Evolutionary conservation across 345 rosid genomes (phyloP).

Genomic region (Garcia nutans): DNA sequence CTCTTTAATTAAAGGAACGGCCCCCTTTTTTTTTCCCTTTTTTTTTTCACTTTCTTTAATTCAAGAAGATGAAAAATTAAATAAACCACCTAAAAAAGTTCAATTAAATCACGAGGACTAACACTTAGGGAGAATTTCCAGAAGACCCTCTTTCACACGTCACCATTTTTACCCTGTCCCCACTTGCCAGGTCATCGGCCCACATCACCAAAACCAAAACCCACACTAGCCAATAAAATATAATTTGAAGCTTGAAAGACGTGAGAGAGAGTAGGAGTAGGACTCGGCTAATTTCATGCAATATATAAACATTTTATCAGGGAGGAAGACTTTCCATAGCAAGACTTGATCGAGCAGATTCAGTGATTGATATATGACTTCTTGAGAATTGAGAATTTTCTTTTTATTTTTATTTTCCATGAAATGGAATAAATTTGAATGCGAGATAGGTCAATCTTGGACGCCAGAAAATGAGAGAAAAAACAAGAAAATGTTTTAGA

Average conservation of each 20-base stretch:
- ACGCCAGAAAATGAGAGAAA: conserved; percentile 18
- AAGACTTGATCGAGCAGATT: conserved; percentile 5
- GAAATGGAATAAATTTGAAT: background rate
- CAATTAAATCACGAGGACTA: conserved; percentile 6
- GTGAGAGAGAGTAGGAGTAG: background rate
- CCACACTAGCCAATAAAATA: too few species aligned
- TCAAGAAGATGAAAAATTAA: background rate
- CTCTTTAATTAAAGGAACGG: background rate
- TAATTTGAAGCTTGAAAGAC: background rate
- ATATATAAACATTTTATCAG: background rate
- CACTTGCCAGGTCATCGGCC: conserved; percentile 7
- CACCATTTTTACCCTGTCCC: conserved; percentile 18
- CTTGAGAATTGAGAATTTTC: background rate
- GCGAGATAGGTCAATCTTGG: conserved; percentile 10
- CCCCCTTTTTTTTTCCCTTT: background rate
- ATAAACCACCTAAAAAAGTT: background rate
- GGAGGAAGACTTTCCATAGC: background rate
- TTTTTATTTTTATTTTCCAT: too few species aligned
- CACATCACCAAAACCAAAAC: conserved; percentile 14
- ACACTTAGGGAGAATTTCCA: background rate
- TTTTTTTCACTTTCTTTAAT: conserved; percentile 10
- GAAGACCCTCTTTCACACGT: conserved; percentile 10
- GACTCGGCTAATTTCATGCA: conserved; percentile 2
- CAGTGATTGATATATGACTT: background rate
- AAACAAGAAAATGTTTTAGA: background rate